Base-by-base conservation (phyloP, 2,329 filamentous ascomycete species). In the Aspergillus chevalieri region DNA sequence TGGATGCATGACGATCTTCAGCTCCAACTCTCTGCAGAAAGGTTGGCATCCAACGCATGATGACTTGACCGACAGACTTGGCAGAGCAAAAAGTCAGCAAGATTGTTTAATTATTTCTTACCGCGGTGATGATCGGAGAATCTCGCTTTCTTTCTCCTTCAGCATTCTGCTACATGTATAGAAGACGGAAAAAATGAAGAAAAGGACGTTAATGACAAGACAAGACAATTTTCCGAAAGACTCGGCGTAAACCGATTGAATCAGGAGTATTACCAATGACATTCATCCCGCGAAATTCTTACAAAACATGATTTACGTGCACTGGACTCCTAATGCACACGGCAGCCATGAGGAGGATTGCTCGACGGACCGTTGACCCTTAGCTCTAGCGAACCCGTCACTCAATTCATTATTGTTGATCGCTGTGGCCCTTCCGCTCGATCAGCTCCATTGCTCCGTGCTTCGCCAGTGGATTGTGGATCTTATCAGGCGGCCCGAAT, bases 201-300 rank as follows among this genome's bases (percentile, higher is more conserved):
- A 10, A 26, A 9, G 9, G 8, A 26, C 8, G 24, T 3, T 9
- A 30, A 30, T 30, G 26, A 30, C 26, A 30, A 30, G 9, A 28
- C 26, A 28, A 28, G 26, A 12, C 26, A 30, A 30, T 30, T 30
- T 7, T 9, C 10, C 26, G 26, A 30, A 46, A 44, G 43, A 53
- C 24, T 52, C 46, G 49, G 43, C 42, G 30, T 30, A 30, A 51
- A 51, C 48, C 47, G 47, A 44, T 26, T 24, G 51, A 39, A 38
- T 45, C 26, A 30, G 26, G 26, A 47, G 46, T 44, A 50, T 50
- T 52, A 39, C 53, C 45, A 47, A 38, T 22, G 10, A 43, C 10
- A 33, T 21, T 30, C 26, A 30, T 38, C 34, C 9, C 17, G n/a
- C 7, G 34, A 38, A 19, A 19, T 10, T 38, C 34, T 38, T 15